Conservation (phyloP, 2,329 filamentous ascomycete species). For the Aotearoamyces nothofagi region DNA sequence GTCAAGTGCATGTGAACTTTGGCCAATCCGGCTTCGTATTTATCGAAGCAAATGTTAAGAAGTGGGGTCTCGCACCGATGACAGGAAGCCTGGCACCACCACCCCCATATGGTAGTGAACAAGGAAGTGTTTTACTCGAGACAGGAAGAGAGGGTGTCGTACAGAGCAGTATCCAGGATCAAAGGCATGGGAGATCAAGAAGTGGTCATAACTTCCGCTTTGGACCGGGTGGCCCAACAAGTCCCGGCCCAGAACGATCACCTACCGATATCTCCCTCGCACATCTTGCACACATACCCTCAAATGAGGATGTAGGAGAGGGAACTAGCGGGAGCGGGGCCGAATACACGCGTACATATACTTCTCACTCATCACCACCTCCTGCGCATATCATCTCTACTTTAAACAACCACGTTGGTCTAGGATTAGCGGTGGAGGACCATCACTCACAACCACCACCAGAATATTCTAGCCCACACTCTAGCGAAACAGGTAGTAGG, state of each 20-base stretch:
- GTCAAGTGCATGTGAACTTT: conserved; percentile 90
- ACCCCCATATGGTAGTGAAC: conserved; percentile 91
- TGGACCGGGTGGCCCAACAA: conserved; percentile 54
- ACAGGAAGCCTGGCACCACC: conserved; percentile 89
- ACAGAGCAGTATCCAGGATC: conserved; percentile 29
- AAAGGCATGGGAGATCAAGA: conserved; percentile 52
- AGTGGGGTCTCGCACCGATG: conserved; percentile 95
- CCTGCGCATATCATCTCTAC: no score
- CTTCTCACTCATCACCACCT: no score
- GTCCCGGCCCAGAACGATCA: conserved; percentile 76
- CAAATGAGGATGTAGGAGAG: conserved; percentile 53
- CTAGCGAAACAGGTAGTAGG: conserved; percentile 38
- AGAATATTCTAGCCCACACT: conserved; percentile 52
- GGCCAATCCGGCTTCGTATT: conserved; percentile 97
- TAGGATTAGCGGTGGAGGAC: conserved; percentile 12
- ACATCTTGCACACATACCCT: conserved; percentile 59
- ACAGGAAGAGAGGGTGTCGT: conserved; percentile 43
- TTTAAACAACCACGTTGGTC: conserved; percentile 5
- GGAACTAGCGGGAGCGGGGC: conserved; percentile 41
- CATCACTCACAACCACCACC: conserved; percentile 51
- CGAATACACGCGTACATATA: conserved; percentile 11
- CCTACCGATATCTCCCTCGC: conserved; percentile 94
- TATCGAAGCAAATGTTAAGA: conserved; percentile 98
- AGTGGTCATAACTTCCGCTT: conserved; percentile 71
- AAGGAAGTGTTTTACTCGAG: conserved; percentile 89